Base-by-base conservation (phyloP, 768 basidiomycete genomes). In the Agrocybe chaxingu region DNA sequence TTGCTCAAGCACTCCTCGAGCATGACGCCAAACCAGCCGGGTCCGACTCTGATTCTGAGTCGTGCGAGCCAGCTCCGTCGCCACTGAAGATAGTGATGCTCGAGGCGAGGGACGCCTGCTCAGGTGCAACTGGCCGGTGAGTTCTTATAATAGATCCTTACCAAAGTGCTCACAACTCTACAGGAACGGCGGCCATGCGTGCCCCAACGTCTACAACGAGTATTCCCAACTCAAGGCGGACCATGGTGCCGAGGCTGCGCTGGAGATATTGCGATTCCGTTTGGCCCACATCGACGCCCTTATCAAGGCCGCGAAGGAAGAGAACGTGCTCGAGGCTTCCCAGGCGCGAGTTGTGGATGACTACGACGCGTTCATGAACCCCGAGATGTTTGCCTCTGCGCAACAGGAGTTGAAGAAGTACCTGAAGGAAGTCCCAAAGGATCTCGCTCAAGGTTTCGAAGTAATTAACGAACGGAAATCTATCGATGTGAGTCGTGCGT, bases 81-180 rank as follows among this genome's bases (percentile, higher is more conserved):
- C 59, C 7, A 42, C 45, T 54, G 63, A 66, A 70, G 34, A 64
- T 94, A 2, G 79, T 90, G 16, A 83, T 92, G 72, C 74, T 96
- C 16, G 92, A 96, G 57, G 92, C 92, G 3, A 69, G 92, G 47
- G 87, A 88, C 8, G 74, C 74, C 0, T 89, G 87, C 58, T 87
- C 84, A 0, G 87, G 87, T 1, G 87, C 87, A 6, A 87, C 87
- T 0, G 87, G 80, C 24, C 36, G 51, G 51, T 52, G 38, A n/a
- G 39, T 41, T 9, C 10, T 13, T 44, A 11, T 39, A 40, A 41
- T 13, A 30, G 11, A 10, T 43, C 12, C 9, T 19, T 47, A 19
- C 30, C 39, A 43, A 39, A 13, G 11, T 24, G 36, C 8, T 24
- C 41, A 36, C 50, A 56, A 12, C 13, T 10, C 2, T 47, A 19